phyloP scores from a whole-genome alignment of 768 basidiomycete species.

The Hypholoma sublateritium region DNA sequence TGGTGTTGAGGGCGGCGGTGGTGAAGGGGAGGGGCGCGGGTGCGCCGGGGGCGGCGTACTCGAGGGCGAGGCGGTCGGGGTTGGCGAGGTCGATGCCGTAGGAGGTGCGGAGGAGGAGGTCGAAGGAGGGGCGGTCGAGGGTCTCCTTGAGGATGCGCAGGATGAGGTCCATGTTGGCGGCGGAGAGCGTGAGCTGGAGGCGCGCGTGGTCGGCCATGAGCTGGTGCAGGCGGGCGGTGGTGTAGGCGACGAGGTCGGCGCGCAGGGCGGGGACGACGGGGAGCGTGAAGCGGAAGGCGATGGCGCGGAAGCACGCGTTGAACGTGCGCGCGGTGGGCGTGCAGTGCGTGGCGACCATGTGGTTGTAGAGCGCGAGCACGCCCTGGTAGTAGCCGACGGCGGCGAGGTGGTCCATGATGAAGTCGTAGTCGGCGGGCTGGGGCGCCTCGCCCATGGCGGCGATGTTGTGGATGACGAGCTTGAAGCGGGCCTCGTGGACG shows the following conservation, averaged over 20 bases:
- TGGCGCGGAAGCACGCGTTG: slow-evolving; percentile 63
- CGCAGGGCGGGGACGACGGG: slow-evolving; percentile 45
- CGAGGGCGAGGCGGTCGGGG: slow-evolving; percentile 66
- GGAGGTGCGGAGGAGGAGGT: slow-evolving; percentile 58
- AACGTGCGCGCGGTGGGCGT: slow-evolving; percentile 57
- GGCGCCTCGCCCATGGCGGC: slow-evolving; percentile 48
- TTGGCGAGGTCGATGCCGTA: slow-evolving; percentile 79
- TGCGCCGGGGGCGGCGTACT: slow-evolving; percentile 25
- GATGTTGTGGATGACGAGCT: slow-evolving; percentile 69
- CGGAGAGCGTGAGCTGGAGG: slow-evolving; percentile 47
- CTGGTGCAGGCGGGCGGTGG: slow-evolving; percentile 45
- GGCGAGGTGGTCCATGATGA: slow-evolving; percentile 73
- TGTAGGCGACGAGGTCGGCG: slow-evolving; percentile 35
- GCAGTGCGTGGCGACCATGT: slow-evolving; percentile 47
- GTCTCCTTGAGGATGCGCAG: slow-evolving; percentile 71
- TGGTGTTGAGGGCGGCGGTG: slow-evolving; percentile 68
- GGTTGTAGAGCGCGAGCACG: slow-evolving; percentile 58
- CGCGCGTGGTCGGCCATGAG: slow-evolving; percentile 60
- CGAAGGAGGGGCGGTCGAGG: slow-evolving; percentile 53
- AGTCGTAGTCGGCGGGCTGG: slow-evolving; percentile 70
- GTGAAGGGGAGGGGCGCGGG: slow-evolving; percentile 43
- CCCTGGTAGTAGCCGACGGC: slow-evolving; percentile 70
- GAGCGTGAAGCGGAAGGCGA: slow-evolving; percentile 65
- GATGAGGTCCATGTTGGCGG: slow-evolving; percentile 64
- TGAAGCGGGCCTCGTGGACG: slow-evolving; percentile 65